Evolutionary conservation across 805 yeast species (phyloP).

Genomic region (Yamadazyma olivae): DNA sequence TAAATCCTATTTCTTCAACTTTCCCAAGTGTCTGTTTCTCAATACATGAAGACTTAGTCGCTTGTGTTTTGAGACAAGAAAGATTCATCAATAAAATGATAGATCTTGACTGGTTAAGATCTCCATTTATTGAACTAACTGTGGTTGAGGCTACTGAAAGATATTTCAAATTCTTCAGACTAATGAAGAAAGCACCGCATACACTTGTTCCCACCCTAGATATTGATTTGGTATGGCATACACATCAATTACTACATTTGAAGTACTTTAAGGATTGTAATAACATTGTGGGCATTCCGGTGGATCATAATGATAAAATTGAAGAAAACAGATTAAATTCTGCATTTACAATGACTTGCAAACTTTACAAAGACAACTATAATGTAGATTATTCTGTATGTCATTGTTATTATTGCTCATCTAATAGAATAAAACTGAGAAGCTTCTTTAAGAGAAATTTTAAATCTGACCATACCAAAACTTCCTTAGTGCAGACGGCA

Average conservation of each 20-base stretch:
- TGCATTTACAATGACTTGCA: slow-evolving; percentile 15
- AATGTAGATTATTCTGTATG: slow-evolving; percentile 5
- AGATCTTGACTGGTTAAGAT: slow-evolving; percentile 1
- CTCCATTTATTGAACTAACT: slow-evolving; percentile 9
- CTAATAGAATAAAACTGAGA: not conserved
- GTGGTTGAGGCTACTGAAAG: slow-evolving; percentile 18
- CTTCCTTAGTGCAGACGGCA: too few species aligned
- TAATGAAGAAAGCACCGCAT: slow-evolving; percentile 5
- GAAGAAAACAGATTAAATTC: slow-evolving; percentile 17
- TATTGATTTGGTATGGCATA: slow-evolving; percentile 8
- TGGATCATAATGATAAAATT: slow-evolving; percentile 23
- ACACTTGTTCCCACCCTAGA: slow-evolving; percentile 5
- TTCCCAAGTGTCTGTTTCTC: slow-evolving; percentile 27
- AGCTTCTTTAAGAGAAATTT: not conserved
- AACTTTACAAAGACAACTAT: not conserved
- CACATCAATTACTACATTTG: slow-evolving; percentile 3
- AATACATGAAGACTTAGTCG: slow-evolving; percentile 19
- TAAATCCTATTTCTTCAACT: slow-evolving; percentile 6
- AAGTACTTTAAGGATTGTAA: slow-evolving; percentile 1
- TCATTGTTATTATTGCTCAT: slow-evolving; percentile 3
- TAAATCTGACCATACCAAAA: not conserved
- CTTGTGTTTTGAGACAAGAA: slow-evolving; percentile 21
- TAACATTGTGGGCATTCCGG: slow-evolving; percentile 2
- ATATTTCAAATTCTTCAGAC: slow-evolving; percentile 16
- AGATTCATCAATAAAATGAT: slow-evolving; percentile 20